Conservation (phyloP, 2,329 filamentous ascomycete species). For the Ophiostoma tasmaniense region DNA sequence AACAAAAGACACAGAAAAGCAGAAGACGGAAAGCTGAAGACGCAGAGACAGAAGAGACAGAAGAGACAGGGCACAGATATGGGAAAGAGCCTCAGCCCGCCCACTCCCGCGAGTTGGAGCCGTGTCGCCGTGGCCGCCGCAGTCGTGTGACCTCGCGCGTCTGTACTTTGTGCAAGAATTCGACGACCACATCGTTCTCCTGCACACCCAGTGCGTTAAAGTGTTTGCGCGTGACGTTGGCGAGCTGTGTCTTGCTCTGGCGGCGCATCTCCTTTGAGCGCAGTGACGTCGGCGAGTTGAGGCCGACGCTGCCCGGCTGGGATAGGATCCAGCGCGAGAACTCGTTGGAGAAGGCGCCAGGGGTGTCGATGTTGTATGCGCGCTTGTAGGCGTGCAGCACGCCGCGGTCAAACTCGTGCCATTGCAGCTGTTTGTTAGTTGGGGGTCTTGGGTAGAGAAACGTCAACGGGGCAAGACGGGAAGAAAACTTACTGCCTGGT, state of each 20-base stretch:
- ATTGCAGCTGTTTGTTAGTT: conserved; percentile 43
- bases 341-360: conserved; percentile 58
- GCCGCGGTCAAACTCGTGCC: conserved; percentile 58
- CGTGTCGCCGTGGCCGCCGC: conserved; percentile 19
- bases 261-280: conserved; percentile 54
- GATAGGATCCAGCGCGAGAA: conserved; percentile 56
- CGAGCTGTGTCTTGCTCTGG: conserved; percentile 64
- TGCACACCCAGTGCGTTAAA: conserved; percentile 73
- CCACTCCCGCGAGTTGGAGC: conserved; percentile 19
- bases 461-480: background rate
- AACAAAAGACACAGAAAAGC: conserved; percentile 20
- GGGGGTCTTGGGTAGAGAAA: background rate
- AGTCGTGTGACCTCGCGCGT: conserved; percentile 38
- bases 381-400: conserved; percentile 68
- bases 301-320: conserved; percentile 55
- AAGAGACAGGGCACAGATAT: background rate
- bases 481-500: conserved; percentile 8
- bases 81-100: conserved; percentile 15
- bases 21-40: background rate
- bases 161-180: conserved; percentile 64
- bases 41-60: background rate
- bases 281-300: conserved; percentile 68
- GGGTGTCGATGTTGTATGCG: conserved; percentile 61
- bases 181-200: conserved; percentile 76
- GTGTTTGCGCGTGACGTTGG: conserved; percentile 66